Base-by-base conservation (phyloP, 2,329 filamentous ascomycete species). In the Colletotrichum orbiculare region DNA sequence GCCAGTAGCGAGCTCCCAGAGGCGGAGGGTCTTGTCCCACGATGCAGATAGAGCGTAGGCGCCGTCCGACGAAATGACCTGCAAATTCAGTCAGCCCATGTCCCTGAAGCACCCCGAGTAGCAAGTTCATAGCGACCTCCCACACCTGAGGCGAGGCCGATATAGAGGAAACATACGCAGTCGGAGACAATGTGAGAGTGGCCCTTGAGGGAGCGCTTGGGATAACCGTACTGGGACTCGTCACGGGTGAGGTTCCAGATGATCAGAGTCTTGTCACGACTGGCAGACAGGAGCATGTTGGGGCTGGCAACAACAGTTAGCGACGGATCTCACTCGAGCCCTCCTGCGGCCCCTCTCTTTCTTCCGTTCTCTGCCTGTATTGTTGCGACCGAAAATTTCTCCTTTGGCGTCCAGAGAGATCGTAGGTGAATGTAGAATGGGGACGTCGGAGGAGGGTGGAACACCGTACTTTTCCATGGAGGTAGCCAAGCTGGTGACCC, bases 171-270 rank as follows among this genome's bases (percentile, higher is more conserved):
- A 92, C 93, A 77, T 96, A 97, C 96, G 86, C 96, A 98, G 91
- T 99, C 96, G 83, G 96, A 98, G 81, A 99, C 94, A 83, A 99
- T 99, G 91, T 99, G 96, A 72, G 94, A 97, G 89, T 99, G 96
- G 79, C 96, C 96, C 86, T 96, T 91, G 75, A 99, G 94, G 80
- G 93, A 96, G 85, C 96, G 91, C 91, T 99, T 98, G 80, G 96
- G 96, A 89, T 97, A 97, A 77, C 96, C 96, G 89, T 98, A 99
- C 81, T 93, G 91, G 81, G 90, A 90, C 87, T 98, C 96, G 84
- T 98, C 94, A 85, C 96, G 95, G 83, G 96, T 98, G 79, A 99
- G 89, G 89, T 97, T 97, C 96, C 96, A 99, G 90, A 99, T 97
- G 87, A 99, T 99, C 82, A 99, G 88, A 75, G 92, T 93, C 92